Base-by-base conservation (phyloP, 1,139 yeast species). In the Scheffersomyces lignicola region DNA sequence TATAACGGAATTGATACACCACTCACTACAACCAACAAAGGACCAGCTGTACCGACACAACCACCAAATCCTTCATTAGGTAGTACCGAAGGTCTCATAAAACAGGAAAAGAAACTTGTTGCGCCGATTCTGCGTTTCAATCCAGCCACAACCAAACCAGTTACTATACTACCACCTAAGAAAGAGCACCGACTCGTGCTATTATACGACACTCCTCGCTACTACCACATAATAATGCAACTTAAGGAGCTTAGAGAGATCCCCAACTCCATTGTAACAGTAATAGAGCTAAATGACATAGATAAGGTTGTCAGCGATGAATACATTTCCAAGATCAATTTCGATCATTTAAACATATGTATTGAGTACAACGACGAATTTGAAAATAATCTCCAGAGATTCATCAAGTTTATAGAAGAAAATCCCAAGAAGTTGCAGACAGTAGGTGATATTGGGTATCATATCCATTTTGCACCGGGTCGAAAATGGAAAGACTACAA, bases 401-500 rank as follows among this genome's bases (percentile, higher is more conserved):
- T 62, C 13, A 45, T 39, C 21, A 47, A 47, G 3, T 62, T 62
- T 36, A 43, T 68, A 5, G 51, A 45, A 8, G 29, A 41, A 2
- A 43, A 58, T 24, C 38, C 48, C 8, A 32, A 39, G 2, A 39
- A 54, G 20, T 34, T 66, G 8, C 39, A 47, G 15, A 41, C 41
- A 10, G 46, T 56, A 12, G 43, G 45, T 5, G 62, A 59, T 20
- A 50, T 67, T 13, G 58, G 62, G 11, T 68, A 63, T 38, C 74
- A 68, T 39, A 52, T 69, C 18, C 67, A 62, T 30, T 69, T 69
- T 44, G 62, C 59, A 29, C 54, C 58, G 4, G 54, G 48, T 11
- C 58, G 57, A 33, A 61, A 61, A 35, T 67, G 73, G 73, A 49
- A 48, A 25, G 69, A 64, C 15, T 62, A 60, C 41, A 43, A 51